A percentile compares a stretch with the other conserved stretches of the same genome.
phyloP scores from a whole-genome alignment of 345 rosid genomes.

The Psidium friedrichsthalianum region DNA sequence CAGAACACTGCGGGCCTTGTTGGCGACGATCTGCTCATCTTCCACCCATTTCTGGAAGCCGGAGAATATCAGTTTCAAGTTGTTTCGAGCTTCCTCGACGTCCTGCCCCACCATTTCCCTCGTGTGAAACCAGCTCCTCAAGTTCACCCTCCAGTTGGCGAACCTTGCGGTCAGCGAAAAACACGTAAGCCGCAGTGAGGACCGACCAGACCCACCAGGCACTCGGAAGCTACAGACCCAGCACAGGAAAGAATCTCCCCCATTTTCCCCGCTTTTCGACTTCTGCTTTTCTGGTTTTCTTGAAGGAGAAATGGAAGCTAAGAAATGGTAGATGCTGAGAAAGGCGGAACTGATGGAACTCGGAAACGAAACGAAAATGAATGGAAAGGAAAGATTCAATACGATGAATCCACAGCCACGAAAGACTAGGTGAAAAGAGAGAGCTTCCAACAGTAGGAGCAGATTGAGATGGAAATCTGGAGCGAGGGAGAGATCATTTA shows the following conservation, averaged over 20 bases:
- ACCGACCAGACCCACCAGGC: neutral
- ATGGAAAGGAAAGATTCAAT: neutral
- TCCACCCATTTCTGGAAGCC: neutral
- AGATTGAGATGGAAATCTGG: too few species aligned
- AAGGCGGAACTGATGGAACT: too few species aligned
- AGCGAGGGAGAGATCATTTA: too few species aligned
- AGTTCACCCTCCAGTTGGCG: accelerated
- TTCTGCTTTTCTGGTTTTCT: neutral
- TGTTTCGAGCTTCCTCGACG: too few species aligned
- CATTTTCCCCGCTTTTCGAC: neutral
- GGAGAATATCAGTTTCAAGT: neutral
- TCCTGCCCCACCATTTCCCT: too few species aligned
- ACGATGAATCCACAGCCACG: neutral
- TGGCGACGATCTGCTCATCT: accelerated
- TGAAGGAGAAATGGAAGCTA: too few species aligned
- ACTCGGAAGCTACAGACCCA: neutral
- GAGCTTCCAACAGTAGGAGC: too few species aligned
- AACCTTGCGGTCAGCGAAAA: neutral
- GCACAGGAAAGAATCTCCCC: neutral
- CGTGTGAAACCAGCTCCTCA: too few species aligned
- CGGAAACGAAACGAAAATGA: neutral
- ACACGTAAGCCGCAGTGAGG: neutral
- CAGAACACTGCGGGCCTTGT: neutral
- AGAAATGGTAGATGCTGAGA: too few species aligned
- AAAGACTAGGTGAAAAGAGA: neutral